phyloP scores from a whole-genome alignment of 225 moss, liverwort and hornwort genomes.

The Climacium dendroides region DNA sequence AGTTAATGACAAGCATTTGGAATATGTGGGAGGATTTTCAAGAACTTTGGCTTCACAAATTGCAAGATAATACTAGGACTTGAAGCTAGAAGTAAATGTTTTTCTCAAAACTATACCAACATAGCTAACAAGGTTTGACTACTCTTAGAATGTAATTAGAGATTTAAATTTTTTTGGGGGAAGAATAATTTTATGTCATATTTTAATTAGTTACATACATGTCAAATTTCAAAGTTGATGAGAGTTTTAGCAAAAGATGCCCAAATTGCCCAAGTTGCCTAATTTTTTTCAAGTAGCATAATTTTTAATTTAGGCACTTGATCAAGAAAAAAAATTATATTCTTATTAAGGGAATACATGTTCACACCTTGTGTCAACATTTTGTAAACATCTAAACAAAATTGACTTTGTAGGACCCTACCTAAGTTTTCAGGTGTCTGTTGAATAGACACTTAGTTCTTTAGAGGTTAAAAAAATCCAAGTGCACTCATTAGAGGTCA shows the following conservation, averaged over 20 bases:
- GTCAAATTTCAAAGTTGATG: background rate
- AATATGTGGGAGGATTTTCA: background rate
- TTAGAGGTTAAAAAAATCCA: background rate
- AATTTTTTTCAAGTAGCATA: fast-evolving
- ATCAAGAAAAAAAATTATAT: too few relatives aligned
- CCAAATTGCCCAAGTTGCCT: fast-evolving
- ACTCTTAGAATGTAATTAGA: background rate
- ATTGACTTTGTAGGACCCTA: background rate
- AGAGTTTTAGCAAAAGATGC: too few relatives aligned
- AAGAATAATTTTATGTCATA: background rate
- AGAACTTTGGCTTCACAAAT: background rate
- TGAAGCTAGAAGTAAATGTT: background rate
- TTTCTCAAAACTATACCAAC: fast-evolving
- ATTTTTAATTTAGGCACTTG: fast-evolving
- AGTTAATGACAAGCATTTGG: background rate
- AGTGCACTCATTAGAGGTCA: background rate
- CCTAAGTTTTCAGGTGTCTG: fast-evolving
- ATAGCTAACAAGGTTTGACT: background rate
- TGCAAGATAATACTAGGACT: background rate
- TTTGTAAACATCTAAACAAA: background rate
- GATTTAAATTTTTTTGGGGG: fast-evolving
- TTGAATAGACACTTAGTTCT: background rate
- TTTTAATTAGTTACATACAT: background rate
- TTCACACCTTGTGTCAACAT: background rate
- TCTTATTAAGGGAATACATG: fast-evolving